phyloP scores from a whole-genome alignment of 1,284 basidiomycete genomes.

The Cutaneotrichosporon arboriforme region DNA sequence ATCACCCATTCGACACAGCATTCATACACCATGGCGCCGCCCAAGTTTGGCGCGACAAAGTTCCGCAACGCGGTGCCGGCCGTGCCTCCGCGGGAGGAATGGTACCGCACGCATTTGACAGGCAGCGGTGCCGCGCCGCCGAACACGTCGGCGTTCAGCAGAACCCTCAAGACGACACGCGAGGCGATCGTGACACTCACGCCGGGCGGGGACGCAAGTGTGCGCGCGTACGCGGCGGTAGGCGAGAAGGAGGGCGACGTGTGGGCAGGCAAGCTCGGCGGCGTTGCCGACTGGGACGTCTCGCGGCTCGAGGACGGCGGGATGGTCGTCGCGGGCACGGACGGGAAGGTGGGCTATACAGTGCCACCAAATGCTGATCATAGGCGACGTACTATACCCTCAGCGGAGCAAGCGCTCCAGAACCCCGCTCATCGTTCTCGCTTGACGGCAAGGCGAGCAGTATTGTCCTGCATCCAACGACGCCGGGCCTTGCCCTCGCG shows the following conservation, averaged over 20 bases:
- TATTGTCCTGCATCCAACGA: slow-evolving; percentile 47
- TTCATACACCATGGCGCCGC: slow-evolving; percentile 17
- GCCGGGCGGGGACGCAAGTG: slow-evolving; percentile 29
- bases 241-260: slow-evolving; percentile 11
- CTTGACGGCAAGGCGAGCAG: slow-evolving; percentile 27
- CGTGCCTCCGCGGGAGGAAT: slow-evolving; percentile 27
- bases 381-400: slow-evolving; percentile 12
- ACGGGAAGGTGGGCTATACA: slow-evolving; percentile 28
- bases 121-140: slow-evolving; percentile 3
- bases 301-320: slow-evolving; percentile 30
- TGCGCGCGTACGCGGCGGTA: slow-evolving; percentile 19
- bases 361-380: background rate
- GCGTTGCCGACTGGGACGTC: slow-evolving; percentile 42
- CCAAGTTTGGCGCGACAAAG: slow-evolving; percentile 41
- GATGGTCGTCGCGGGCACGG: slow-evolving; percentile 29
- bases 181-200: slow-evolving; percentile 34
- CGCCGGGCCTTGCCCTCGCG: slow-evolving; percentile 35
- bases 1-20: background rate
- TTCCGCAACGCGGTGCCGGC: slow-evolving; percentile 37
- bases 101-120: slow-evolving; percentile 30
- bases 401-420: background rate
- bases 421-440: background rate
- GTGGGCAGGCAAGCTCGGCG: slow-evolving; percentile 27
- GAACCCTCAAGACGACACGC: slow-evolving; percentile 35
- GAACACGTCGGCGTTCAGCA: slow-evolving; percentile 23